Evolutionary conservation across 2,329 filamentous ascomycete genomes (phyloP), one percentile per base, ranked within the genome.

Genomic region (Colletotrichum siamense): DNA sequence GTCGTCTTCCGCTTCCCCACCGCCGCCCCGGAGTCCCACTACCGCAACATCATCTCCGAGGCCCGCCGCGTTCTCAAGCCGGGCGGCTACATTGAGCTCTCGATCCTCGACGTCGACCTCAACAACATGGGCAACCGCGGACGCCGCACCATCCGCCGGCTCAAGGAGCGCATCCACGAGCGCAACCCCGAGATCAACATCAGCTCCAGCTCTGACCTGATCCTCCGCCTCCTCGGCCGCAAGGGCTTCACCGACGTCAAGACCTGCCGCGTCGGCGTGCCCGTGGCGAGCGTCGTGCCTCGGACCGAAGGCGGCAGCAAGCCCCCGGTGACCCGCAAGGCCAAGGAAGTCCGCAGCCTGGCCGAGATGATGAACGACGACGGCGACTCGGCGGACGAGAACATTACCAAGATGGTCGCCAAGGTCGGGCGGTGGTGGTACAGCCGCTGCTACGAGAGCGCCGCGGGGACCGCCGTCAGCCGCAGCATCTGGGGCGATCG

Each of bases 351-450:
- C 69, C 86, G 89, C 24, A 91, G 88, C 78, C 87, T 96, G 2
- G 92, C 92, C 2, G 94, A 96, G 81, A 92, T 95, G 86, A 94
- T 95, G 85, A 92, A 90, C 34, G 93, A 95, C 78, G 89, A 93
- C 44, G 91, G 91, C n/a, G 89, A 92, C 1, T 88, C 91, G 16
- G 94, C 94, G 26, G 95, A 98, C 79, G 95, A 96, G 81, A 94
- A 92, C 79, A 98, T 99, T 82, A 95, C 95, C 16, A 96, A 95
- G 82, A 98, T 98, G 89, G 96, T 99, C 26, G 94, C 96, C 18
- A 94, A 93, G 78, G 96, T 99, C 13, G 96, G 96, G 3, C 91
- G 97, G 59, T 99, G 96, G 95, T 99, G 97, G 97, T 99, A 98
- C 85, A 95, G 92, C 12, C 92, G 94, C 69, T 98, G 96, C 87